Evolutionary conservation across 768 basidiomycete genomes (phyloP), one percentile per base, ranked within the genome.

Genomic region (Candolleomyces eurysporus): DNA sequence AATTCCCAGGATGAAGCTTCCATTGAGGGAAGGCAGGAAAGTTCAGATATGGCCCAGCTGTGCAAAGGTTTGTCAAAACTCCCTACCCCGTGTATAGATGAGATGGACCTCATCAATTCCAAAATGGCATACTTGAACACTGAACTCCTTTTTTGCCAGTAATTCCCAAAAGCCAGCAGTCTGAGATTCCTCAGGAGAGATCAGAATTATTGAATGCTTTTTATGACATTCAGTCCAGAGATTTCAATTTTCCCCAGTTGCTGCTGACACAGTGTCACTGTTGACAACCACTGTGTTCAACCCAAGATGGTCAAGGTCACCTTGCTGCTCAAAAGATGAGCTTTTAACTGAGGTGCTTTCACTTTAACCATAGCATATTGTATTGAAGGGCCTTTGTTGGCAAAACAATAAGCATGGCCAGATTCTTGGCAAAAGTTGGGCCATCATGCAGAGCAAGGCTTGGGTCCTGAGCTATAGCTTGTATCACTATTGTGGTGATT

Each of bases 41-140:
- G 58, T 32, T 1, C 67, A 63, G 22, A 69, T 59, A n/a, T 58
- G 59, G 1, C 67, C 68, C 19, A 71, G 66, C 55, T 73, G 68
- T 14, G 17, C 30, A 52, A 69, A 73, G 22, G 66, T 60, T 5
- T 63, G 52, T 1, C 68, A 66, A 45, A 73, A 72, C 8, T 53
- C 21, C 19, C 56, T 61, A 9, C 72, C 72, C 71, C 70, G 72
- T 16, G 53, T 46, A 36, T 59, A 8, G 9, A 72, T 57, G 1
- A 73, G 63, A 53, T 72, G 73, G 21, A 67, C 52, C 56, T 73
- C 70, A 52, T 75, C 71, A 17, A 75, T 63, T 1, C 65, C 70
- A 46, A 70, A 62, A 11, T 60, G 64, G 42, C 62, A 66, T 17
- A 74, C 52, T 3, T 67, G 66, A 6, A 53, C 57, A n/a, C 46